Conservation (phyloP, 495 filamentous ascomycete species). For the Neurospora tetraspora region DNA sequence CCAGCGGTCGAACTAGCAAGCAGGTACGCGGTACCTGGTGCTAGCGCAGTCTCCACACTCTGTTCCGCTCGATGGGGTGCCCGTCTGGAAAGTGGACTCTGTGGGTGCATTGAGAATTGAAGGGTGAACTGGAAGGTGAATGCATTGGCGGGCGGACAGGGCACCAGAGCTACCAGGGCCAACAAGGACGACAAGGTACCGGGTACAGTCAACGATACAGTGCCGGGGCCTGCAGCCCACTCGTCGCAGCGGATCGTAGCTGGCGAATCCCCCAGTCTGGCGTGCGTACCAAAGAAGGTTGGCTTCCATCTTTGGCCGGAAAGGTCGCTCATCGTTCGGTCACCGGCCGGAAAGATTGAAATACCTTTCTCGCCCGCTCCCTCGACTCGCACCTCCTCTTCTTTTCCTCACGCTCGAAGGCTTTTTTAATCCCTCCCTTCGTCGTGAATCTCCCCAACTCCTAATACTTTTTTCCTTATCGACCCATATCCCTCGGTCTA, state of each 20-base stretch:
- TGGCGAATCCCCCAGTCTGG: conserved; percentile 1
- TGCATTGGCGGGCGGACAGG: neutral
- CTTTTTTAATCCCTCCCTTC: conserved; percentile 28
- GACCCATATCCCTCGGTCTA: conserved; percentile 6
- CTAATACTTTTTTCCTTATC: conserved; percentile 14
- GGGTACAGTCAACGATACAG: conserved; percentile 10
- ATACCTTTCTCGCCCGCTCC: conserved; percentile 19
- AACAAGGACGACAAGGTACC: conserved; percentile 9
- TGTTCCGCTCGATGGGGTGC: neutral
- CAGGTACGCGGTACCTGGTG: neutral
- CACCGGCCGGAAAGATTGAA: conserved; percentile 20
- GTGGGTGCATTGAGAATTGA: neutral
- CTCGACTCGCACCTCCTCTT: conserved; percentile 14
- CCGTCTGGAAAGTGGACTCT: neutral
- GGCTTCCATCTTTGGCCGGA: conserved; percentile 18
- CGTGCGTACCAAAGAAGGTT: conserved; percentile 11
- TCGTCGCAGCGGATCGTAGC: conserved; percentile 5
- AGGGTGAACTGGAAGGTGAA: neutral
- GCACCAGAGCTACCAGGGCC: conserved; percentile 6
- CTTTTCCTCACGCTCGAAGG: conserved; percentile 27
- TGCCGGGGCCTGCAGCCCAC: conserved; percentile 3
- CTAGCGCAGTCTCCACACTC: neutral
- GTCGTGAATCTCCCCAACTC: conserved; percentile 29
- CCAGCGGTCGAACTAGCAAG: neutral
- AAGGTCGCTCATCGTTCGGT: conserved; percentile 17